Base-by-base conservation (phyloP, 1,284 basidiomycete genomes). In the Malassezia caprae region DNA sequence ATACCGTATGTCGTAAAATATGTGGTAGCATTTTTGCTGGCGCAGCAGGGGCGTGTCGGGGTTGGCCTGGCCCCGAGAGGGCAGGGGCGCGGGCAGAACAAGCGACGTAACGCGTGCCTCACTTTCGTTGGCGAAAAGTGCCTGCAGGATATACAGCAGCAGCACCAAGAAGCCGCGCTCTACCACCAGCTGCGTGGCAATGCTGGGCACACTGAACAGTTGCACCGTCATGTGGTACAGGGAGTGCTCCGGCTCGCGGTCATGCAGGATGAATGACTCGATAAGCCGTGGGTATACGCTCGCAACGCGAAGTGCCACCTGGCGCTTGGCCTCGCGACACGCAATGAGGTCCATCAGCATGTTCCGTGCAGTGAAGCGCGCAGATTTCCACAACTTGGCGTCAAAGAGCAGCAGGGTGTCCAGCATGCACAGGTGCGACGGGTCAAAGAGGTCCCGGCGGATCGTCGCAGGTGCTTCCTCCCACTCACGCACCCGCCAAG, bases 291-390 rank as follows among this genome's bases (percentile, higher is more conserved):
- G 59, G 37, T 73, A 74, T 47, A 72, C 59, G 45, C 56, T 56
- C 15, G 67, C 67, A 27, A 71, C 70, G 35, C 62, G 59, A 35
- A 60, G 64, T 85, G 88, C 85, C 57, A 91, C 78, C 27, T 83
- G 82, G 19, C 87, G 77, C 70, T 87, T 89, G 69, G 89, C 84
- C 37, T 83, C 81, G 54, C 83, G 82, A 28, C 54, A 62, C 4
- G 82, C 84, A 21, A 90, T 79, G 10, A 90, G 76, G 7, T 85
- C 83, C 3, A 87, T 86, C 59, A 88, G 87, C 15, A 90, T 80
- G 72, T 87, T 85, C 76, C 89, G 88, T 54, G 90, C 75, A 62
- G 82, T 84, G 52, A 88, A 76, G 4, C 89, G 79, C 11, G 66
- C 67, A 42, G 60, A 62, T 53, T 74, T 74, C 72, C 70, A 72